These are phyloP conservation scores for Naegleria gruberi DNA, from an alignment of 208 protist species.

Conservation along the genomic window DNA sequence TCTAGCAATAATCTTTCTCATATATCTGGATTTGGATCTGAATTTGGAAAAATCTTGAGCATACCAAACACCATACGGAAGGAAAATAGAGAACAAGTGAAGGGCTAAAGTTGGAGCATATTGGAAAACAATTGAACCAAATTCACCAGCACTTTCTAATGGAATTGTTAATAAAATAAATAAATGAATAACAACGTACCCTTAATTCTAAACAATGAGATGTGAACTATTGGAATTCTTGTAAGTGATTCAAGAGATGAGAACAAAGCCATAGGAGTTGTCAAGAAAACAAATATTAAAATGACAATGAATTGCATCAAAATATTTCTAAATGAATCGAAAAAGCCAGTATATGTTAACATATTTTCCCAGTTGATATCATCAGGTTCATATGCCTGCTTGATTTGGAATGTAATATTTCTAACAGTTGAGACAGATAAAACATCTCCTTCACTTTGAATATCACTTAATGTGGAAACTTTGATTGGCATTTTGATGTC, in stretches of 20 bases:
- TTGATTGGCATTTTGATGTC: neutral
- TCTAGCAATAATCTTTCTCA: neutral
- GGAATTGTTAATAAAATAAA: neutral
- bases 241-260: neutral
- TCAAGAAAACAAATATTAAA: neutral
- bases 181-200: neutral
- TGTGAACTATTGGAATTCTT: neutral
- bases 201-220: neutral
- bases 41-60: neutral
- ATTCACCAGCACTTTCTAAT: neutral
- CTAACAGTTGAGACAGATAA: neutral
- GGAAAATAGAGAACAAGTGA: neutral
- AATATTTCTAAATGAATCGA: neutral
- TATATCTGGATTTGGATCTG: neutral
- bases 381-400: neutral
- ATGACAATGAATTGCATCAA: neutral
- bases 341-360: neutral
- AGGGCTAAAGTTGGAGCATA: neutral
- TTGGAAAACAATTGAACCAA: neutral
- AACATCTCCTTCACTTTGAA: neutral
- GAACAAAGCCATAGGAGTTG: neutral
- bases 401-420: neutral
- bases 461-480: neutral
- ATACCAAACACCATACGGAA: neutral
- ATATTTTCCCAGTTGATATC: conserved; percentile 21